A percentile compares a stretch with the other conserved stretches of the same genome.
Evolutionary conservation across 2,329 filamentous ascomycete species (phyloP).

Genomic region (Neonectria neomacrospora): DNA sequence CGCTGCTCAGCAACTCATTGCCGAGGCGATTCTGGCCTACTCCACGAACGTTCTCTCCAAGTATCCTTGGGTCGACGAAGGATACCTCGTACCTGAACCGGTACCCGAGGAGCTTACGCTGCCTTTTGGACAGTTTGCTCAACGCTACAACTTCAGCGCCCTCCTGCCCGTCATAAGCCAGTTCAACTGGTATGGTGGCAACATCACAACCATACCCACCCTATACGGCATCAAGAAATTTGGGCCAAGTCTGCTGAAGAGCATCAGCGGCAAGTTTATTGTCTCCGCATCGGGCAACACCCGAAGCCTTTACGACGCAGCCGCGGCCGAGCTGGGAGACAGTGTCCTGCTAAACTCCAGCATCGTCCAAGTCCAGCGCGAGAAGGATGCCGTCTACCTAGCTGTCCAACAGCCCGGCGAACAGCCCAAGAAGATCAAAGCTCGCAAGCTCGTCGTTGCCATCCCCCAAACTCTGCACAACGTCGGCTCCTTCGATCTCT

Average conservation of each 20-base stretch:
- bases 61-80: slow-evolving; percentile 38
- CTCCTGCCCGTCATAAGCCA: slow-evolving; percentile 27
- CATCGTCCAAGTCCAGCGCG: slow-evolving; percentile 18
- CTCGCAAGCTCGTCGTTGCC: slow-evolving; percentile 46
- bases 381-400: slow-evolving; percentile 8
- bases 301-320: slow-evolving; percentile 27
- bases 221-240: slow-evolving; percentile 38
- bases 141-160: slow-evolving; percentile 29
- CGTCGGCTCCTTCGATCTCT: slow-evolving; percentile 41
- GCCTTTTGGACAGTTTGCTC: slow-evolving; percentile 35
- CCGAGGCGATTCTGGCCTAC: slow-evolving; percentile 22
- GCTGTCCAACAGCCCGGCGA: slow-evolving; percentile 29
- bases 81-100: slow-evolving; percentile 30
- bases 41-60: slow-evolving; percentile 25
- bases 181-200: slow-evolving; percentile 35
- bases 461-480: slow-evolving; percentile 42
- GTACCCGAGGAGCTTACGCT: slow-evolving; percentile 33
- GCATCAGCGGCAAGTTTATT: slow-evolving; percentile 20
- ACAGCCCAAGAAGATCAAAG: slow-evolving; percentile 20
- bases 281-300: slow-evolving; percentile 28
- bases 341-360: slow-evolving; percentile 25
- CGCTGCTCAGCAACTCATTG: slow-evolving; percentile 10
- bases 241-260: slow-evolving; percentile 27
- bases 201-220: slow-evolving; percentile 29
- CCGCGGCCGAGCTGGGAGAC: slow-evolving; percentile 3